A percentile compares a stretch with the other conserved stretches of the same genome.
These are phyloP conservation scores for Solanum hybrid DNA, from an alignment of 305 asterid species.

Conservation along the genomic window DNA sequence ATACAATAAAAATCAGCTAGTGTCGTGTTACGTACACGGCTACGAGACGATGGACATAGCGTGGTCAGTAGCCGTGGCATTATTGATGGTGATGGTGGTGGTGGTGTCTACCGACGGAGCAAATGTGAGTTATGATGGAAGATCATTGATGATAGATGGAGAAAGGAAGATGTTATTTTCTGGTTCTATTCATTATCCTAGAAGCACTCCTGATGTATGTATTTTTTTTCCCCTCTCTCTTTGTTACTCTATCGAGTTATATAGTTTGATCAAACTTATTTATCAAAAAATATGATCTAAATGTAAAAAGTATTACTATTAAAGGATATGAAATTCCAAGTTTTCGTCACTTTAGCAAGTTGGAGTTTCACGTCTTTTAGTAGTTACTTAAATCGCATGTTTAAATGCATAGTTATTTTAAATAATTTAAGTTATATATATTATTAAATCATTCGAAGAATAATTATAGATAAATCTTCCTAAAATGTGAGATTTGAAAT, in stretches of 20 bases:
- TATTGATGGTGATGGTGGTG: neutral
- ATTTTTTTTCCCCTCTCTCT: neutral
- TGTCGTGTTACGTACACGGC: no score
- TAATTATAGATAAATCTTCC: neutral
- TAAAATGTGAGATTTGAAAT: neutral
- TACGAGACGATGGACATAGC: neutral
- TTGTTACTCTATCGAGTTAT: neutral
- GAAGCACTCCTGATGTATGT: slow-evolving; percentile 87
- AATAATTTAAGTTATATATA: neutral
- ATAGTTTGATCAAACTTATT: no score
- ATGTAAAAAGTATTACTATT: no score
- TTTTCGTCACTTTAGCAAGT: neutral
- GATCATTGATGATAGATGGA: slow-evolving; percentile 60
- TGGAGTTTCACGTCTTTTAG: neutral
- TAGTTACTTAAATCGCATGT: neutral
- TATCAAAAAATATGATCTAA: neutral
- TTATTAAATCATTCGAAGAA: neutral
- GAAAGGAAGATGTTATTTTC: slow-evolving; percentile 60
- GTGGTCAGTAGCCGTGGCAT: neutral
- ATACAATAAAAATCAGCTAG: neutral
- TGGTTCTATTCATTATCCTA: slow-evolving; percentile 90
- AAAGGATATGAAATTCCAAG: no score
- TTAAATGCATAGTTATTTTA: neutral
- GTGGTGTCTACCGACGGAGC: slow-evolving; percentile 21
- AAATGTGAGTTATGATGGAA: slow-evolving; percentile 57